Evolutionary conservation across 2,329 filamentous ascomycete genomes (phyloP).

Genomic region (Penicillium concentricum): DNA sequence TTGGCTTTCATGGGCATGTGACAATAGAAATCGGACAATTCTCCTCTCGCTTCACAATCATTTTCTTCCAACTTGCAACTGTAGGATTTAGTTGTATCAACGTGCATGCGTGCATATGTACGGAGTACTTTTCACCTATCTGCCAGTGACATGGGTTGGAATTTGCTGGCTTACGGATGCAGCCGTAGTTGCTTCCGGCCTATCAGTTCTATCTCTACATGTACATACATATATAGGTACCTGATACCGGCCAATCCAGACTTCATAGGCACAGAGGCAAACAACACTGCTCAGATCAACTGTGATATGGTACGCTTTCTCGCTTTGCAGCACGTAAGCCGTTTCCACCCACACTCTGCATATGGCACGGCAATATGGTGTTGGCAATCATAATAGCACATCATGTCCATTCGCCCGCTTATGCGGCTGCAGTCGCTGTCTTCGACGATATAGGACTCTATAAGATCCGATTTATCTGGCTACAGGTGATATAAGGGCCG

Average conservation of each 20-base stretch:
- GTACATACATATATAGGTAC: not conserved
- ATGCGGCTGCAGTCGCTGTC: not conserved
- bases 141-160: not conserved
- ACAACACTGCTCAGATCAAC: not conserved
- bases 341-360: not conserved
- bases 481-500: not conserved
- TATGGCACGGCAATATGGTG: not conserved
- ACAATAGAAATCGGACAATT: slow-evolving; percentile 42
- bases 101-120: not conserved
- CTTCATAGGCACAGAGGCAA: not conserved
- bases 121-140: not conserved
- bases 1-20: slow-evolving; percentile 34
- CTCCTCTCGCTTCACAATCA: slow-evolving; percentile 37
- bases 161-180: not conserved
- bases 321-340: not conserved
- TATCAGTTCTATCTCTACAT: not conserved
- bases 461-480: not conserved
- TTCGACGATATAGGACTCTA: not conserved
- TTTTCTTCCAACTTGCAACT: not conserved
- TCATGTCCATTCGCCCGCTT: too few relatives aligned
- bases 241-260: slow-evolving; percentile 2
- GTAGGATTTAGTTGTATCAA: slow-evolving; percentile 2
- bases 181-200: not conserved
- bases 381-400: not conserved
- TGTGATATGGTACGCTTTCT: not conserved